phyloP scores from a whole-genome alignment of 106 monocot genomes.

The Platanthera zijinensis region DNA sequence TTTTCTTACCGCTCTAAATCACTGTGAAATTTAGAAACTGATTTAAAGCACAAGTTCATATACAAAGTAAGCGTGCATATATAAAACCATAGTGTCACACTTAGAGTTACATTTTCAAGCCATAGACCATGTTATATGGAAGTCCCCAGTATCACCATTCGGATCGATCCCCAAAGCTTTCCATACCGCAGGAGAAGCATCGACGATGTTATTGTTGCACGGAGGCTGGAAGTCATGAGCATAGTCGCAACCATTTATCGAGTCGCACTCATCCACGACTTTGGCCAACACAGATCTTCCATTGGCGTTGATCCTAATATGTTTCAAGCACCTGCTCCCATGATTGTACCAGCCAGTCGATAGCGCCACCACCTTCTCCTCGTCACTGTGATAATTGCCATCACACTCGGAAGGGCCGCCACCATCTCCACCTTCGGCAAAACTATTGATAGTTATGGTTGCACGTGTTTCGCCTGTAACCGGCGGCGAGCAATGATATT shows the following conservation, averaged over 20 bases:
- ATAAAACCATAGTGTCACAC: no score
- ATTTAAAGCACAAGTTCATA: no score
- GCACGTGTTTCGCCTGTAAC: slow-evolving; percentile 18
- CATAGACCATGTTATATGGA: slow-evolving; percentile 15
- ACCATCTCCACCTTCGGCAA: slow-evolving; percentile 24
- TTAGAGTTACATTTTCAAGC: neutral
- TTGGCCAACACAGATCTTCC: slow-evolving; percentile 24
- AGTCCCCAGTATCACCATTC: slow-evolving; percentile 1
- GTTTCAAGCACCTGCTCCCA: slow-evolving; percentile 26
- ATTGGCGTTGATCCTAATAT: slow-evolving; percentile 25
- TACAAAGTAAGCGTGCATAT: no score
- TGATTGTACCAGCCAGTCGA: slow-evolving; percentile 31
- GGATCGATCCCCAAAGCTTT: slow-evolving; percentile 19
- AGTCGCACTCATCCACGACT: slow-evolving; percentile 46
- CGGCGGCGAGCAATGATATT: slow-evolving; percentile 30
- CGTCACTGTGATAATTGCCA: slow-evolving; percentile 16
- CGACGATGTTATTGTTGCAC: slow-evolving; percentile 28
- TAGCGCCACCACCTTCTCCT: slow-evolving; percentile 22
- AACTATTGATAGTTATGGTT: slow-evolving; percentile 24
- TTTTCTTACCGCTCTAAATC: no score
- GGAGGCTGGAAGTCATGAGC: slow-evolving; percentile 26
- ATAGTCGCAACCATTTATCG: slow-evolving; percentile 27
- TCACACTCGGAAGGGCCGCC: slow-evolving; percentile 37
- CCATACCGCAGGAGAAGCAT: slow-evolving; percentile 33
- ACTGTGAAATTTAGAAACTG: no score